Base-by-base conservation (phyloP, 148 eudicot genomes). In the Hydrangea macrophylla region DNA sequence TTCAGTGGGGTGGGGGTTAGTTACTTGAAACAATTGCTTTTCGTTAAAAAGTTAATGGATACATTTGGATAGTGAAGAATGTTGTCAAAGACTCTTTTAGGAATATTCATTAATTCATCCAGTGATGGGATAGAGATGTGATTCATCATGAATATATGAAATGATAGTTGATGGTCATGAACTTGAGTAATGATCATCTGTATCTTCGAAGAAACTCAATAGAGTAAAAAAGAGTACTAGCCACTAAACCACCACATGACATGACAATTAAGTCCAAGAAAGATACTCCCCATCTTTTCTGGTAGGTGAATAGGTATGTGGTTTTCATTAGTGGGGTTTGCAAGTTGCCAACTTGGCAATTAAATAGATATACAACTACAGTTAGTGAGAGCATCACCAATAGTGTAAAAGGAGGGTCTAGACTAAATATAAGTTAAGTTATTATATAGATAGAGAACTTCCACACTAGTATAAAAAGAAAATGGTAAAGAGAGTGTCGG, bases 301-400 rank as follows among this genome's bases (percentile, higher is more conserved):
- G 53, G 53, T 48, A 48, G 53, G 23, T 22, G 23, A 18, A 18
- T 6, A 22, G 53, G 5, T 22, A 0, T 18, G n/a, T n/a, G n/a
- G n/a, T n/a, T n/a, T n/a, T n/a, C n/a, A 15, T 48, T 48, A 48
- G 53, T 48, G 53, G 7, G 18, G 17, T 15, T n/a, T 17, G 53
- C 53, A 48, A 48, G 53, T 48, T 48, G 53, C 53, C 53, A 48
- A 48, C 53, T 48, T 42, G 50, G 15, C 50, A 42, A 10, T 42
- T 8, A 42, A 44, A 48, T 35, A 48, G 3, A 45, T 18, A 45
- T 45, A 45, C n/a, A 45, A 13, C 4, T 45, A 45, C 53, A 45
- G n/a, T n/a, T n/a, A n/a, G n/a, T n/a, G n/a, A n/a, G n/a, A n/a
- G n/a, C n/a, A n/a, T n/a, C n/a, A n/a, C n/a, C n/a, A n/a, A n/a